Base-by-base conservation (phyloP, 2,329 filamentous ascomycete genomes). In the Epichloe hybrida region DNA sequence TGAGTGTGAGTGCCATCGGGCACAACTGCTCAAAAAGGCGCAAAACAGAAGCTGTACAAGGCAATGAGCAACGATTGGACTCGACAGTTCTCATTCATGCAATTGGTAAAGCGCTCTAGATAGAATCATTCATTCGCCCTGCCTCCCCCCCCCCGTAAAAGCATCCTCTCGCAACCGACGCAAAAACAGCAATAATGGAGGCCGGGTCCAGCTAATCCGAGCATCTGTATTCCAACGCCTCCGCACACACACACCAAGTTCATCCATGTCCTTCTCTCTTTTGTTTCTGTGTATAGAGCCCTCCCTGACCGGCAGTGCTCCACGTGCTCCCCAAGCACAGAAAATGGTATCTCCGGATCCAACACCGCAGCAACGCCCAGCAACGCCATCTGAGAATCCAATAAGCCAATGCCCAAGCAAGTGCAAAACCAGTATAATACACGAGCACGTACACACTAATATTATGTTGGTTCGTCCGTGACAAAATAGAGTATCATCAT, bases 291-390 rank as follows among this genome's bases (percentile, higher is more conserved):
- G 45, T 41, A 34, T 50, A 45, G 15, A 34, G 27, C 23, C 46
- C 42, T 51, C 59, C 56, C 54, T 55, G 31, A 49, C 48, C 49
- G 52, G 50, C 49, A 52, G 56, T 54, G 49, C 42, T 54, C 45
- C 49, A 48, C 50, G 56, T 54, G 52, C 42, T 54, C 45, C 49
- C 51, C 54, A 56, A 56, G 59, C 57, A 59, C 57, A 59, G 59
- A 57, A 60, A 61, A 59, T 68, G 65, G 66, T 68, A 68, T 68
- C 64, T 67, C 39, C 64, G 59, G 57, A 41, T 39, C 37, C 34
- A 36, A 38, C 38, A 37, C 27, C 5, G 35, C 45, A 31, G 15
- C 59, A 67, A 68, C 65, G 64, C 66, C 65, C 65, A 54, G 53
- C 61, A 67, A 67, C 65, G 60, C 65, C 66, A 43, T 52, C 50